A percentile compares a stretch with the other conserved stretches of the same genome.
Evolutionary conservation across 2,329 filamentous ascomycete genomes (phyloP).

Genomic region (Fonsecaea multimorphosa): DNA sequence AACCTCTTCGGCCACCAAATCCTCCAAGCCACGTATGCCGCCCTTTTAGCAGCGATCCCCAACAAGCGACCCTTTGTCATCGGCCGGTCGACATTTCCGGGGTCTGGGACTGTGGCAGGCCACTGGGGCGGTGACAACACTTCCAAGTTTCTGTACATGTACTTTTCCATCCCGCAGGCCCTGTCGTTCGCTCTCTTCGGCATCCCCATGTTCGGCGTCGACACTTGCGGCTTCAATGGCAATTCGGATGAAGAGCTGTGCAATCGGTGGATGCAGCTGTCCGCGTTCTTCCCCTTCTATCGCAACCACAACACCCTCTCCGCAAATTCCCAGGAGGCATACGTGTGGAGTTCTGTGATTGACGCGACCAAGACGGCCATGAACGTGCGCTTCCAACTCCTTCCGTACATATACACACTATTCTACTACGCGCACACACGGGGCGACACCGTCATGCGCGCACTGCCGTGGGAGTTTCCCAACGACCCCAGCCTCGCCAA

Average conservation of each 20-base stretch:
- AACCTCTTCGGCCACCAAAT: constrained; percentile 79
- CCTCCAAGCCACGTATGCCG: constrained; percentile 76
- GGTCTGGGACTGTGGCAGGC: constrained; percentile 75
- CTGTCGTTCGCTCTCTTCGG: constrained; percentile 76
- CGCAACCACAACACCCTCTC: constrained; percentile 73
- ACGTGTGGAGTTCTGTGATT: constrained; percentile 69
- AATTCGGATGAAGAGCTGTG: constrained; percentile 74
- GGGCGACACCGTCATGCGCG: constrained; percentile 74
- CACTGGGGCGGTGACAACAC: constrained; percentile 84
- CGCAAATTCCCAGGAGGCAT: constrained; percentile 71
- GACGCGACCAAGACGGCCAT: constrained; percentile 71
- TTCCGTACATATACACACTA: constrained; percentile 78
- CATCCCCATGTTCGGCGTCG: constrained; percentile 76
- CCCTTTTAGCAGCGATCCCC: constrained; percentile 68
- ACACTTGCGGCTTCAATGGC: constrained; percentile 73
- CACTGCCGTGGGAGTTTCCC: constrained; percentile 73
- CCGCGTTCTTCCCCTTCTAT: constrained; percentile 79
- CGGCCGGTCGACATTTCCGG: constrained; percentile 79
- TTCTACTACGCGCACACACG: constrained; percentile 70
- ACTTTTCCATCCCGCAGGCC: constrained; percentile 77
- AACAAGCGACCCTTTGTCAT: constrained; percentile 82
- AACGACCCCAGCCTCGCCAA: constrained; percentile 70
- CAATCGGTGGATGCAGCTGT: constrained; percentile 74
- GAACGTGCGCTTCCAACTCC: constrained; percentile 70
- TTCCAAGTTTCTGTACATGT: constrained; percentile 75